phyloP scores from a whole-genome alignment of 495 filamentous ascomycete species.

The Aspergillus leporis region DNA sequence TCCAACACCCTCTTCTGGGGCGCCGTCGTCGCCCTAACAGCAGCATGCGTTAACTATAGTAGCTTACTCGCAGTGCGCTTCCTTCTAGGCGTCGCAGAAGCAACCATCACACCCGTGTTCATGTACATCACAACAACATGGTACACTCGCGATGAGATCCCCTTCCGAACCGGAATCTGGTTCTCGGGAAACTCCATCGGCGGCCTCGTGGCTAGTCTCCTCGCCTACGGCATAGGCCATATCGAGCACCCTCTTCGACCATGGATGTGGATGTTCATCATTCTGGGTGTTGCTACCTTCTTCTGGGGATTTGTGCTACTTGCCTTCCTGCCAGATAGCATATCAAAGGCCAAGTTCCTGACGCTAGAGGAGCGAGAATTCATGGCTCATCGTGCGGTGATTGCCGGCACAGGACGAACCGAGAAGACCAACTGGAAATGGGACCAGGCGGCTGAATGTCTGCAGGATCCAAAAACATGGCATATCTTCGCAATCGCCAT shows the following conservation, averaged over 20 bases:
- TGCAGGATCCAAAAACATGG: constrained; percentile 60
- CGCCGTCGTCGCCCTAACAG: constrained; percentile 51
- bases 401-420: constrained; percentile 46
- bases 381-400: constrained; percentile 49
- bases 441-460: constrained; percentile 52
- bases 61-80: constrained; percentile 44
- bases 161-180: constrained; percentile 60
- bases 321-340: constrained; percentile 59
- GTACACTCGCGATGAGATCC: constrained; percentile 59
- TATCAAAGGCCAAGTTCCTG: constrained; percentile 60
- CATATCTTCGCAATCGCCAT: constrained; percentile 60
- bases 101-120: constrained; percentile 46
- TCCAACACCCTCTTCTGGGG: constrained; percentile 59
- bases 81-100: constrained; percentile 53
- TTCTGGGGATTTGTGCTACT: constrained; percentile 56
- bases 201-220: constrained; percentile 55
- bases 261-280: constrained; percentile 55
- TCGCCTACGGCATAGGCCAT: constrained; percentile 59
- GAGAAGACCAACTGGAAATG: constrained; percentile 57
- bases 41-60: constrained; percentile 37
- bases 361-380: constrained; percentile 53
- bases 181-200: constrained; percentile 60
- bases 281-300: constrained; percentile 54
- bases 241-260: constrained; percentile 48
- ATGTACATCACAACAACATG: constrained; percentile 45